Percentiles rank a stretch among this genome's conserved stretches.
Conservation (phyloP, 257 asterid genomes). For the Salvia splendens region DNA sequence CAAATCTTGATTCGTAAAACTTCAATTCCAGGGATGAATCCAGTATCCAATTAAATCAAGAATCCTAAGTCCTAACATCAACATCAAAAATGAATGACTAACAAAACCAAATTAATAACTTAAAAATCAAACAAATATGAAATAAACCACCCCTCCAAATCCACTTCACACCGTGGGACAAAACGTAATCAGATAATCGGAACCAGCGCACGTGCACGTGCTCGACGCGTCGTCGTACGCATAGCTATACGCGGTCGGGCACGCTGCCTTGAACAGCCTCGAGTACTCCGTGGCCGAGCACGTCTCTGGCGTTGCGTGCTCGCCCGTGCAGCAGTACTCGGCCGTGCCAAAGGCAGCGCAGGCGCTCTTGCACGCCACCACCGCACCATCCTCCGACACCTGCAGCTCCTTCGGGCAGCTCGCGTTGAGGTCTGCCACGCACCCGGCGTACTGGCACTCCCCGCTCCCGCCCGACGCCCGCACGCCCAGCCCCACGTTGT, state of each 20-base stretch:
- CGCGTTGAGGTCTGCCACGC: slow-evolving; percentile 48
- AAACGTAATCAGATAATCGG: slow-evolving; percentile 75
- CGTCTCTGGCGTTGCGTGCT: slow-evolving; percentile 57
- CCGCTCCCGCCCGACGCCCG: slow-evolving; percentile 56
- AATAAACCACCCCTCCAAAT: too few species aligned
- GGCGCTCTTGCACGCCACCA: slow-evolving; percentile 76
- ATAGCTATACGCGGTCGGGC: slow-evolving; percentile 91
- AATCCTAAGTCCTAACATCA: too few species aligned
- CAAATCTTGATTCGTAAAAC: too few species aligned
- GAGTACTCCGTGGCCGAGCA: slow-evolving; percentile 78
- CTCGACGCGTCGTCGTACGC: slow-evolving; percentile 87
- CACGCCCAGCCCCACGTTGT: slow-evolving; percentile 56
- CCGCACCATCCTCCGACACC: slow-evolving; percentile 36
- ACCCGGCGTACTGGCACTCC: slow-evolving; percentile 47
- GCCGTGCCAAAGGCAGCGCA: slow-evolving; percentile 65
- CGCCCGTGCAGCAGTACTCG: slow-evolving; percentile 85
- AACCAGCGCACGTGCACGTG: slow-evolving; percentile 69
- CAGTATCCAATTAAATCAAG: too few species aligned
- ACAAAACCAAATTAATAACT: too few species aligned
- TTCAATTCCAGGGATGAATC: too few species aligned
- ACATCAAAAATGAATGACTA: too few species aligned
- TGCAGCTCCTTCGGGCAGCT: slow-evolving; percentile 53
- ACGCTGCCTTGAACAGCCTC: slow-evolving; percentile 65
- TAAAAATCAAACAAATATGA: too few species aligned
- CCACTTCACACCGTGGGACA: slow-evolving; percentile 47